Evolutionary conservation across 2,329 filamentous ascomycete species (phyloP).

Genomic region (Curvularia spicifera): DNA sequence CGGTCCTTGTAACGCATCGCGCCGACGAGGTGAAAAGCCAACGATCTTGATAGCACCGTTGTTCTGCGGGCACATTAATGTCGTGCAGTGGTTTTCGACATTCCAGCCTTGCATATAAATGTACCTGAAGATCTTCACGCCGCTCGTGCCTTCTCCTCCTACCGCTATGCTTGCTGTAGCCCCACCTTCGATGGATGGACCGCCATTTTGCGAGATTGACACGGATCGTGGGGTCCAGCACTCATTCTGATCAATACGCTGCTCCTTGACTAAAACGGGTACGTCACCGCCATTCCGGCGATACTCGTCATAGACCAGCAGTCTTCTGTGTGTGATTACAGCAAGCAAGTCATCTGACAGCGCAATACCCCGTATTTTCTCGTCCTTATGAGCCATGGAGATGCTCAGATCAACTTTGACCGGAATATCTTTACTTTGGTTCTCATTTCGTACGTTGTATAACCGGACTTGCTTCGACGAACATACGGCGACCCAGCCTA

Average conservation of each 20-base stretch:
- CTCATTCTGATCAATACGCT: conserved; percentile 18
- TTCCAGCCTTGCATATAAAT: conserved; percentile 21
- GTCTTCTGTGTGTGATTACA: conserved; percentile 27
- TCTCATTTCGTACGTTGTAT: conserved; percentile 18
- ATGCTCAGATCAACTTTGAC: conserved; percentile 1
- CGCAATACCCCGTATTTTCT: conserved; percentile 26
- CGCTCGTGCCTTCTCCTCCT: conserved; percentile 29
- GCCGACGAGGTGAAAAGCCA: conserved; percentile 22
- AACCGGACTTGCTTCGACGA: conserved; percentile 24
- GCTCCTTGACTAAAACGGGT: conserved; percentile 9
- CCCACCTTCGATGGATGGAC: conserved; percentile 5
- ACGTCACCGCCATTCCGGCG: conserved; percentile 4
- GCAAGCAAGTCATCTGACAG: conserved; percentile 31
- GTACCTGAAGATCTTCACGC: conserved; percentile 28
- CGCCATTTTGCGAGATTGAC: conserved; percentile 21
- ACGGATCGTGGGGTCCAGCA: conserved; percentile 29
- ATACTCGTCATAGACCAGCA: conserved; percentile 30
- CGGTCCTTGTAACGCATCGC: conserved; percentile 8
- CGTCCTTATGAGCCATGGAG: conserved; percentile 5
- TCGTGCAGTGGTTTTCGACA: conserved; percentile 10
- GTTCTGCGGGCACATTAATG: conserved; percentile 23
- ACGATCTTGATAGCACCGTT: conserved; percentile 24
- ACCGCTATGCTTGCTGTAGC: conserved; percentile 27
- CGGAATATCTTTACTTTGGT: conserved; percentile 11
- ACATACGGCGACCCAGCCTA: conserved; percentile 23